Evolutionary conservation across 371 early-diverging fungal genomes (phyloP), one percentile per base, ranked within the genome.

Genomic region (Haplosporangium sp.): DNA sequence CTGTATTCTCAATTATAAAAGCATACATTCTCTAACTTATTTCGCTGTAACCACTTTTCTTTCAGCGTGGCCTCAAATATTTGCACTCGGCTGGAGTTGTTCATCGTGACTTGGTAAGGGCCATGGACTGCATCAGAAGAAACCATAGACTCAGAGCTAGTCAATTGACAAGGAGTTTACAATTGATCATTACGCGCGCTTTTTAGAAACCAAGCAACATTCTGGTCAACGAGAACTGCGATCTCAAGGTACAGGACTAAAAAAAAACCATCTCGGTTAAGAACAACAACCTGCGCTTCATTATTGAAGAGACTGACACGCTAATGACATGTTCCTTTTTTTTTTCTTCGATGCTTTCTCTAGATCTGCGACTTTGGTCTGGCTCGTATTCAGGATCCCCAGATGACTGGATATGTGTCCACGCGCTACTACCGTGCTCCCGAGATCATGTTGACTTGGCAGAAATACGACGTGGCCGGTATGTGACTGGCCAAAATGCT

Each of bases 391-490:
- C 94, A 93, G 74, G 95, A 94, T 73, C 90, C 95, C 55, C 94
- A 95, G 81, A 95, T 91, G 94, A 97, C 98, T 16, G 98, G 96
- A 36, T 97, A 97, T 80, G 99, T 98, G 11, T 93, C 98, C 8
- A 99, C 99, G 2, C 87, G 99, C 59, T 99, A 99, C 86, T 99
- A 99, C 82, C 93, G 99, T 76, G 95, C 99, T 16, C 99, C 99
- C 38, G 99, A 99, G 76, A 94, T 99, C 76, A 98, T 99, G 94
- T 83, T 99, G 63, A 98, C 98, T n/a, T 94, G 95, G 95, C 96
- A 96, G 81, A 95, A 95, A 73, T 99, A 99, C 83, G 95, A 94
- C 61, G 94, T 95, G 51, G 96, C 92, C n/a, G 91, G 93, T 87
- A 92, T 81, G 74, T 36, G 38, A 59, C 29, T 13, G 16, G 12